Base-by-base conservation (phyloP, 73 alveolate species). In the Paramecium sexaurelia region DNA sequence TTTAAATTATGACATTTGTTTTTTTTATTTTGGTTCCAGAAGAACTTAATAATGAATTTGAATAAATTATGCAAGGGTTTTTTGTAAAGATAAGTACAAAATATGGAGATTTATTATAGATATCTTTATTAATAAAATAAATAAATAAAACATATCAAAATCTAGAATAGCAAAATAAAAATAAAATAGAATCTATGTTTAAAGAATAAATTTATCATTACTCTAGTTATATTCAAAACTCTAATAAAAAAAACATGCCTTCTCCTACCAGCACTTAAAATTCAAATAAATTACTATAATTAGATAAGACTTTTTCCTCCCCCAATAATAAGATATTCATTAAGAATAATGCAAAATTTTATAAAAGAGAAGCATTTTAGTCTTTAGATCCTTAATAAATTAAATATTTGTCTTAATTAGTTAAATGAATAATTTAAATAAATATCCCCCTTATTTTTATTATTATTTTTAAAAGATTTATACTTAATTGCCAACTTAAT, bases 361-460 rank as follows among this genome's bases (percentile, higher is more conserved):
- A 29, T 61, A 61, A 32, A 11, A 61, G 43, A 32, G 83, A 61
- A 29, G 26, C 83, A 10, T 29, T 29, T 10, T 26, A 26, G 11
- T 61, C 83, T 26, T 61, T 61, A 61, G 83, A 61, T 61, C 83
- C 83, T 11, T 8, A 61, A 61, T 61, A 61, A 27, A 61, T 61
- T 13, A 61, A 61, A 61, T 61, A 61, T 26, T 61, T 61, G 39
- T 61, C 83, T 26, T 61, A 61, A 61, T 61, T 61, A 61, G 83
- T 61, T 61, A 61, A 32, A 61, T 61, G 83, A 61, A 29, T 61
- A 26, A 7, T 45, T 19, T 15, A 13, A 45, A 45, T 45, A 45
- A 45, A 45, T 45, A 45, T 45, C 11, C 57, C n/a, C n/a, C n/a
- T n/a, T n/a, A n/a, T n/a, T n/a, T n/a, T n/a, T n/a, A n/a, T n/a